Evolutionary conservation across 1,284 basidiomycete species (phyloP), one percentile per base, ranked within the genome.

Genomic region (Hortiboletus rubellus): DNA sequence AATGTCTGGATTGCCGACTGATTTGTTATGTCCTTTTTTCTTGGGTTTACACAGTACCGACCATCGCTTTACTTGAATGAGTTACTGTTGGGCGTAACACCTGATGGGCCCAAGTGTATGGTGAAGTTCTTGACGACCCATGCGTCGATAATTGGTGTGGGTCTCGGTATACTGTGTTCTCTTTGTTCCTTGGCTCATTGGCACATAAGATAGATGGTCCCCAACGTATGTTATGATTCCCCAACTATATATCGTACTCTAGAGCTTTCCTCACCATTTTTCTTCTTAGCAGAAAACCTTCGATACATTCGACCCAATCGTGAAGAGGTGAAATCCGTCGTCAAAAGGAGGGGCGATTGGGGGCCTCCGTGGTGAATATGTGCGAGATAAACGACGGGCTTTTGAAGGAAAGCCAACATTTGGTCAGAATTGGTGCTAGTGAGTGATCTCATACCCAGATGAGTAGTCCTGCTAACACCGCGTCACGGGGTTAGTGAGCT

Each of bases 291-390:
- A 22, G 22, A 22, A 22, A 22, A 22, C 22, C 22, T 3, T 22
- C 3, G 2, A 22, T 22, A 22, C 22, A 22, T 22, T 22, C 22
- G 3, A 22, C 22, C 22, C 22, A 2, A 22, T 22, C 22, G 22
- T 22, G 22, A 22, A 2, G 22, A 22, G 22, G 22, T 22, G 22
- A 22, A 22, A 22, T 22, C 22, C 22, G 2, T 22, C 22, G 22
- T 22, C 22, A 22, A 22, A 49, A 37, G 14, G 10, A 37, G 12
- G 36, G 36, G 7, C 79, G 79, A 77, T 72, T 76, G 7, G 79
- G 77, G 58, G 62, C 54, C 1, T 71, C 74, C 0, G 54, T 81
- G 42, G 68, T 61, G 41, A 74, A 73, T 48, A 76, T 81, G 76
- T 61, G 62, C 51, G 77, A 75, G 59, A 52, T 79, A 22, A 22